Conservation (phyloP, 768 basidiomycete species). For the Peribolospora kevripleyi region DNA sequence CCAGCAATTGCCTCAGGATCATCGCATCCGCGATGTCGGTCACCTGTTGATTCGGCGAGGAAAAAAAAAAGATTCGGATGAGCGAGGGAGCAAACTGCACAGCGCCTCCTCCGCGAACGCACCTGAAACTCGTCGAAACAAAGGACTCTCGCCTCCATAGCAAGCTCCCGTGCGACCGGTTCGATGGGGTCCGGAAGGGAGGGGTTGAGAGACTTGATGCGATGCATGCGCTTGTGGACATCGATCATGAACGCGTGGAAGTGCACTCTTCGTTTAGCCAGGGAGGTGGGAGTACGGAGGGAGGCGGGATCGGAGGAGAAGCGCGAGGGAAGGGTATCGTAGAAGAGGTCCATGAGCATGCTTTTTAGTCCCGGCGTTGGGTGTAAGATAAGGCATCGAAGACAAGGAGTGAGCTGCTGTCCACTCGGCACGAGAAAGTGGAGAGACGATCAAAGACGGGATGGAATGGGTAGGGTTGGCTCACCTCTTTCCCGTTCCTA, state of each 20-base stretch:
- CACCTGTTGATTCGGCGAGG: constrained; percentile 27
- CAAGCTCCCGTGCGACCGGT: constrained; percentile 67
- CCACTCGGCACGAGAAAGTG: not conserved
- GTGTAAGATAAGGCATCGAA: not conserved
- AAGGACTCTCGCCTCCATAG: constrained; percentile 54
- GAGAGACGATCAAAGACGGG: too few species aligned
- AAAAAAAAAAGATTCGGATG: not conserved
- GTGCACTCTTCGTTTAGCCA: constrained; percentile 65
- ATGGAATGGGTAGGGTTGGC: not conserved
- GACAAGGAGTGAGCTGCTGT: not conserved
- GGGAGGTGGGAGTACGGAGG: constrained; percentile 28
- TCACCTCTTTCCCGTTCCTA: constrained; percentile 75
- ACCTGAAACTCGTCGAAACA: constrained; percentile 99
- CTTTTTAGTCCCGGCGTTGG: constrained; percentile 3
- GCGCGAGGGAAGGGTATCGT: constrained; percentile 11
- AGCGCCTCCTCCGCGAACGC: constrained; percentile 8
- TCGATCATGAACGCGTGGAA: constrained; percentile 99
- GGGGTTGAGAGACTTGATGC: constrained; percentile 44
- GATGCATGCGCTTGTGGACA: constrained; percentile 77
- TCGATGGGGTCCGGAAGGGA: constrained; percentile 54
- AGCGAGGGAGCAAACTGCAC: not conserved
- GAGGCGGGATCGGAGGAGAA: constrained; percentile 5
- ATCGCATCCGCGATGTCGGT: constrained; percentile 97
- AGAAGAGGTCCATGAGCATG: constrained; percentile 91
- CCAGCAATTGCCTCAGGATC: constrained; percentile 76